A percentile compares a stretch with the other conserved stretches of the same genome.
These are phyloP conservation scores for Toxicodendron radicans DNA, from an alignment of 345 rosid genomes.

Conservation along the genomic window DNA sequence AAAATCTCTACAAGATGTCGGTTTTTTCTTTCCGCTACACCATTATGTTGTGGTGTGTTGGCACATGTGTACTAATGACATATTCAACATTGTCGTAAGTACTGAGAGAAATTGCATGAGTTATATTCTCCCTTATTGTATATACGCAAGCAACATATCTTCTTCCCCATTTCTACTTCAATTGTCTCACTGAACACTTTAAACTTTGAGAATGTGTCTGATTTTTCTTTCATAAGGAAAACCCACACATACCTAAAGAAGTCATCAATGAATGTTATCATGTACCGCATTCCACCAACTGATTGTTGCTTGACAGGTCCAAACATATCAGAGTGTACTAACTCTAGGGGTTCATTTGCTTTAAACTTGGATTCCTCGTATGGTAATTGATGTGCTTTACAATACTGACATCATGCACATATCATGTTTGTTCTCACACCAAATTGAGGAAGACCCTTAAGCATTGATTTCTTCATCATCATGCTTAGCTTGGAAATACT, in stretches of 20 bases:
- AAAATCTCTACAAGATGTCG: conserved; percentile 7
- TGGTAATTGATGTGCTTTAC: too few relatives aligned
- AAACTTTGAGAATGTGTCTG: too few relatives aligned
- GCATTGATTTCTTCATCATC: conserved; percentile 6
- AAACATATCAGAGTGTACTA: conserved; percentile 22
- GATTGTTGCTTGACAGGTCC: neutral
- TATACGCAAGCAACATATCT: neutral
- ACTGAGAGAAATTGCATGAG: neutral
- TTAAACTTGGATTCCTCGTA: too few relatives aligned
- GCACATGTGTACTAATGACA: conserved; percentile 10
- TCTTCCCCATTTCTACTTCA: neutral
- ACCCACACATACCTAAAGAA: conserved; percentile 12
- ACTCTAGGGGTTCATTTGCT: too few relatives aligned
- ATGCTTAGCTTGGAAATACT: conserved; percentile 4
- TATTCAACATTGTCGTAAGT: neutral
- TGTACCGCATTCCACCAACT: conserved; percentile 5
- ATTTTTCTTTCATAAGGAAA: neutral
- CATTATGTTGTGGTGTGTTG: conserved; percentile 7
- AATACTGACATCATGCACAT: neutral
- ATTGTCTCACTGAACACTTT: too few relatives aligned
- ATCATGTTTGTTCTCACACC: conserved; percentile 3
- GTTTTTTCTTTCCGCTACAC: conserved; percentile 1
- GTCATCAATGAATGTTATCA: conserved; percentile 22
- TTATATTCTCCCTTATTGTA: conserved; percentile 1
- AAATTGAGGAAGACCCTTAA: conserved; percentile 12